Evolutionary conservation across 176 grass and related monocot genomes (phyloP), one percentile per base, ranked within the genome.

Genomic region (sorghum (Sorghum bicolor)): DNA sequence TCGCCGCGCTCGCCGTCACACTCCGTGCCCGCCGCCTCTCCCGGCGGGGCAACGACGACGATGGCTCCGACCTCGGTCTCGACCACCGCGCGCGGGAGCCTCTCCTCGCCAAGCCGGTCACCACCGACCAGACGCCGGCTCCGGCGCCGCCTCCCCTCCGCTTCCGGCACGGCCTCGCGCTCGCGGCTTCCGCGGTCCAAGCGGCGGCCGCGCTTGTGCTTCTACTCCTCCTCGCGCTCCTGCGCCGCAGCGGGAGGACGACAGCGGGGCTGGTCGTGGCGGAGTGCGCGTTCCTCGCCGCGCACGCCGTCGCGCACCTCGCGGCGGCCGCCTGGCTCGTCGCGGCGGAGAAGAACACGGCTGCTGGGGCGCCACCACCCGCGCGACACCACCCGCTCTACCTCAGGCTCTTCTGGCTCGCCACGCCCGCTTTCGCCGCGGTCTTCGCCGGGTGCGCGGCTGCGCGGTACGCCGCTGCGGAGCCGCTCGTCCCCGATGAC

Each of bases 391-490:
- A 87, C 78, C 87, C 87, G 15, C 10, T 20, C 4, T 74, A 88
- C 61, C 80, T 94, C 52, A 75, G 92, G 34, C 1, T 83, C 52
- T 94, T 89, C 89, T 94, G 92, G 89, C 37, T 85, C 41, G 61
- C 19, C 29, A 76, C 87, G 1, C 40, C 84, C 5, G 69, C 31
- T 1, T 13, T 89, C 68, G 62, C 64, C 16, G 50, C 41, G 68
- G 47, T 90, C 33, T 55, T 28, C 72, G 77, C 78, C 26, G 86
- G 72, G 5, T 65, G 47, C 62, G 70, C 85, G 13, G 71, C 47
- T 19, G 85, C 78, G 20, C 63, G 86, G 28, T 84, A 60, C 69
- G 76, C 69, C 45, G 76, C 79, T 5, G 66, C 73, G 1, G 20
- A 76, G 57, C 73, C 88, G 15, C 2, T 82, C 1, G 15, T 86